Conservation (phyloP, 2,329 filamentous ascomycete species). For the Fusarium sp. region DNA sequence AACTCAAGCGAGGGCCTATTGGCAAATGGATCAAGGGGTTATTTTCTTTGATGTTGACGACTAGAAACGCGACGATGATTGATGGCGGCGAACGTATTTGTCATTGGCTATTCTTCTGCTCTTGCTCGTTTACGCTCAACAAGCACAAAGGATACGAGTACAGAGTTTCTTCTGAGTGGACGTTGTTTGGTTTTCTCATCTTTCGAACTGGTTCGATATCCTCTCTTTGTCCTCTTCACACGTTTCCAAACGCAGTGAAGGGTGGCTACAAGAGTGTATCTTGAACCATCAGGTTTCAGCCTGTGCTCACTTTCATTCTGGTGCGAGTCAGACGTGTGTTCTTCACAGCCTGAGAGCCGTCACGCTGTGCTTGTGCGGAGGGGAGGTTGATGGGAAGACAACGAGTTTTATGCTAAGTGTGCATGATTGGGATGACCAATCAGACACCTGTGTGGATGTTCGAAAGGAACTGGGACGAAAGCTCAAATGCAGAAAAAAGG, state of each 20-base stretch:
- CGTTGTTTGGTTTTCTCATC: neutral
- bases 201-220: neutral
- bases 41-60: slow-evolving; percentile 25
- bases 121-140: neutral
- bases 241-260: slow-evolving; percentile 9
- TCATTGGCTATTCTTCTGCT: neutral
- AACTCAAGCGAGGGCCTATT: neutral
- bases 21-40: neutral
- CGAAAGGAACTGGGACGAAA: neutral
- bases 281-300: slow-evolving; percentile 21
- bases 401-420: neutral
- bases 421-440: neutral
- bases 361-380: neutral
- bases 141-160: neutral
- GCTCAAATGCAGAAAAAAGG: neutral
- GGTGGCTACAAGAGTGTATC: neutral
- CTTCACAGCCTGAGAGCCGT: neutral
- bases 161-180: neutral
- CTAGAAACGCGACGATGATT: slow-evolving; percentile 32
- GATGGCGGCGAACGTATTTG: slow-evolving; percentile 13
- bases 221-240: neutral
- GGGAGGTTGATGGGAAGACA: neutral
- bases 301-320: slow-evolving; percentile 7
- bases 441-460: neutral
- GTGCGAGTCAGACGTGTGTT: neutral